These are phyloP conservation scores for Trichoderma parareesei DNA, from an alignment of 495 filamentous ascomycete genomes.

Conservation along the genomic window DNA sequence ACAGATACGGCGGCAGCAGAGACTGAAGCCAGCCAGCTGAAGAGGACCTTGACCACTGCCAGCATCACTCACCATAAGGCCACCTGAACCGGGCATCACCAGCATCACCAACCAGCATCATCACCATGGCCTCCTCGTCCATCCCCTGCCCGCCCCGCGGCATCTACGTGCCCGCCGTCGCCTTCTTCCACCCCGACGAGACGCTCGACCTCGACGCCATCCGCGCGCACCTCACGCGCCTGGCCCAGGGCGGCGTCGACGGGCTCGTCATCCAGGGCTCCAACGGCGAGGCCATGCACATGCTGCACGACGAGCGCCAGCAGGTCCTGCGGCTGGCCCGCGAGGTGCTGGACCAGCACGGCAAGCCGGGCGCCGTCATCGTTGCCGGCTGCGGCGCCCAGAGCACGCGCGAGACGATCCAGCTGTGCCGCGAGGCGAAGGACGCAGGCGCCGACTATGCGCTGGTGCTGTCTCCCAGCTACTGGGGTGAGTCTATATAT, in stretches of 20 bases:
- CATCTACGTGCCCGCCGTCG: constrained; percentile 62
- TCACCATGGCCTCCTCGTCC: not conserved
- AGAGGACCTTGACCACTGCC: not conserved
- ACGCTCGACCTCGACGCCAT: constrained; percentile 60
- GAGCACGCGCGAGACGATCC: constrained; percentile 21
- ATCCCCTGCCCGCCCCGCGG: constrained; percentile 26
- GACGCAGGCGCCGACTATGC: constrained; percentile 19
- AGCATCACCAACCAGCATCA: not conserved
- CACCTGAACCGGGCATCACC: not conserved
- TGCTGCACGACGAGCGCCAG: constrained; percentile 22
- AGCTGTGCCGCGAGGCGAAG: constrained; percentile 20
- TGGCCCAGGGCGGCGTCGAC: constrained; percentile 60
- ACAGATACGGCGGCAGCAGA: not conserved
- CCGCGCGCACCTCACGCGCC: constrained; percentile 60
- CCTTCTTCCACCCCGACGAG: constrained; percentile 53
- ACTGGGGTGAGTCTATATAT: not conserved
- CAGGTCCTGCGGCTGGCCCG: constrained; percentile 20
- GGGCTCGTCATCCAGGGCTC: constrained; percentile 41
- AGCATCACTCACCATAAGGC: not conserved
- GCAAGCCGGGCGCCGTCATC: constrained; percentile 20
- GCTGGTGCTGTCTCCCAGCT: constrained; percentile 11
- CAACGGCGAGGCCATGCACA: constrained; percentile 28
- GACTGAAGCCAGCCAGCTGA: not conserved
- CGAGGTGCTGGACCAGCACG: constrained; percentile 15
- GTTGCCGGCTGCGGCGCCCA: constrained; percentile 22